Evolutionary conservation across 495 filamentous ascomycete species (phyloP).

Genomic region (Massariosphaeria phaeospora): DNA sequence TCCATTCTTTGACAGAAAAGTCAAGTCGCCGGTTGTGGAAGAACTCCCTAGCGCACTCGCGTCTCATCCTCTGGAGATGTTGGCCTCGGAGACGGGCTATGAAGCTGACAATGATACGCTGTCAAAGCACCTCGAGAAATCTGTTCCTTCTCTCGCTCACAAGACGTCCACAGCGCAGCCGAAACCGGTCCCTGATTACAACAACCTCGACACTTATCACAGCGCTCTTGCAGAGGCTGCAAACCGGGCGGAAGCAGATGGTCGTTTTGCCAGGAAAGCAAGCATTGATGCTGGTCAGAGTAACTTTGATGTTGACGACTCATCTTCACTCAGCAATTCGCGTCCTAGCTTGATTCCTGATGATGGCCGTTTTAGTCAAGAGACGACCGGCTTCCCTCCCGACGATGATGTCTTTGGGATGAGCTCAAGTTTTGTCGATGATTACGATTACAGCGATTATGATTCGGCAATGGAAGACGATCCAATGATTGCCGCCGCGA

Average conservation of each 20-base stretch:
- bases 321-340: conserved; percentile 27
- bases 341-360: conserved; percentile 41
- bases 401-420: conserved; percentile 39
- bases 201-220: conserved; percentile 65
- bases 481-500: conserved; percentile 87
- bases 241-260: conserved; percentile 64
- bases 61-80: conserved; percentile 14
- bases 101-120: conserved; percentile 22
- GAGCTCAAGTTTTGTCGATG: conserved; percentile 34
- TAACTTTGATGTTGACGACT: conserved; percentile 25
- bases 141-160: conserved; percentile 25
- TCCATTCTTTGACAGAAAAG: conserved; percentile 30
- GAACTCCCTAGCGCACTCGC: conserved; percentile 7
- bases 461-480: conserved; percentile 73
- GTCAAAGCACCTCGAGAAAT: conserved; percentile 5
- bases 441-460: conserved; percentile 48
- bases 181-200: conserved; percentile 13
- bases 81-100: conserved; percentile 15
- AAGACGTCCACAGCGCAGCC: conserved; percentile 21
- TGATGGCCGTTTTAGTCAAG: conserved; percentile 38
- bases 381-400: conserved; percentile 27
- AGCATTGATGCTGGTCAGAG: conserved; percentile 38
- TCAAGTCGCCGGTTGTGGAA: conserved; percentile 8
- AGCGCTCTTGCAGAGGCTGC: conserved; percentile 75
- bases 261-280: conserved; percentile 56